These are phyloP conservation scores for Passiflora organensis DNA, from an alignment of 345 rosid species.

Conservation along the genomic window DNA sequence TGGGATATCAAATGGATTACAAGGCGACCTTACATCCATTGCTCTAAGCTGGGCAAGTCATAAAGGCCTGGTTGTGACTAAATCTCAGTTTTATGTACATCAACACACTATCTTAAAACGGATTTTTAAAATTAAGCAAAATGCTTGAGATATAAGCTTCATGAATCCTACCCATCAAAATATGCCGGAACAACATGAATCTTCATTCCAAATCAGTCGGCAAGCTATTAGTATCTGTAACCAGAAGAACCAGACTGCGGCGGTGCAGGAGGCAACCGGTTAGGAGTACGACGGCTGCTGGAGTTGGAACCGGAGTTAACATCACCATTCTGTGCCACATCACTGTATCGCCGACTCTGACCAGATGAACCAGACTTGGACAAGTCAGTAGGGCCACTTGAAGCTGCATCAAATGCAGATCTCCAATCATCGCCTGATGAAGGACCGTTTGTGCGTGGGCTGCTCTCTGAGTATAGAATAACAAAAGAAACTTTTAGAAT, in stretches of 20 bases:
- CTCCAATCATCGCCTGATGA: conserved; percentile 90
- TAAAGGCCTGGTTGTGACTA: too few relatives aligned
- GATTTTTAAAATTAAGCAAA: conserved; percentile 8
- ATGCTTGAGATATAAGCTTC: conserved; percentile 12
- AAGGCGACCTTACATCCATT: too few relatives aligned
- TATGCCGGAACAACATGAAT: conserved; percentile 15
- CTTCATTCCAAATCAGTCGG: conserved; percentile 1
- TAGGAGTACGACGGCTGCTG: conserved; percentile 74
- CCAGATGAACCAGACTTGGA: conserved; percentile 24
- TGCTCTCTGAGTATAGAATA: conserved; percentile 51
- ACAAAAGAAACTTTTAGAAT: not conserved
- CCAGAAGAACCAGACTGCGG: too few relatives aligned
- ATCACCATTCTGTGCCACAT: conserved; percentile 65
- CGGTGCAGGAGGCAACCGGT: conserved; percentile 79
- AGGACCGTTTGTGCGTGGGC: conserved; percentile 58
- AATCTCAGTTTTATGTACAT: conserved; percentile 19
- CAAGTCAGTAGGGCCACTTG: conserved; percentile 49
- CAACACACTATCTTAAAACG: conserved; percentile 3
- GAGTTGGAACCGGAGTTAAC: conserved; percentile 36
- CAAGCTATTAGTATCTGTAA: conserved; percentile 15
- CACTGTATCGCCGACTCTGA: conserved; percentile 51
- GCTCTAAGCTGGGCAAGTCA: too few relatives aligned
- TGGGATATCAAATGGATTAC: too few relatives aligned
- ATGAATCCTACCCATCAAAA: conserved; percentile 3
- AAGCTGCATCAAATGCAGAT: conserved; percentile 86